These are phyloP conservation scores for Pseudozyma tsukubaensis DNA, from an alignment of 1,284 basidiomycete species.

Conservation along the genomic window DNA sequence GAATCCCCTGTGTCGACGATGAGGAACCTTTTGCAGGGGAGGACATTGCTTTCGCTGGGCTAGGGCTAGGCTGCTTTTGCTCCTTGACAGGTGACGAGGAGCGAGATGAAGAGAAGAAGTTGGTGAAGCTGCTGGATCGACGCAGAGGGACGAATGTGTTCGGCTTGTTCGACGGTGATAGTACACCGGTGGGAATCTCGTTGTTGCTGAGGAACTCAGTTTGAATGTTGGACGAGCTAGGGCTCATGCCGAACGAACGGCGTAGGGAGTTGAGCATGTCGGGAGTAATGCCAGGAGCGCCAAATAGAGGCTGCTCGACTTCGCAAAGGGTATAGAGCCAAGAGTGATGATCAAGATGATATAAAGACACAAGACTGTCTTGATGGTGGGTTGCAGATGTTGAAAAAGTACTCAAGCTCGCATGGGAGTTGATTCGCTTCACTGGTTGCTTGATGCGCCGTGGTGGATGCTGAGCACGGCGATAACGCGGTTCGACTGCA, in stretches of 20 bases:
- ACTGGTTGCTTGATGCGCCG: too few relatives aligned
- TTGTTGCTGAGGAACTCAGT: slow-evolving; percentile 12
- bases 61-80: not conserved
- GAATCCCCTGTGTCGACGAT: not conserved
- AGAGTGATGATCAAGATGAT: not conserved
- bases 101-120: slow-evolving; percentile 43
- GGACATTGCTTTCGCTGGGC: slow-evolving; percentile 2
- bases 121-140: slow-evolving; percentile 46
- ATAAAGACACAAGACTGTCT: not conserved
- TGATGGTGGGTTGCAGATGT: not conserved
- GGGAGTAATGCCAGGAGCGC: not conserved
- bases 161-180: slow-evolving; percentile 37
- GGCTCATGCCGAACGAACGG: slow-evolving; percentile 51
- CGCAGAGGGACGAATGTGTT: slow-evolving; percentile 44
- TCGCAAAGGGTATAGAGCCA: not conserved
- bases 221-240: slow-evolving; percentile 27
- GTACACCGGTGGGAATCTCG: slow-evolving; percentile 10
- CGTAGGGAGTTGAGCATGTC: slow-evolving; percentile 42
- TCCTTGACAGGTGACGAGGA: slow-evolving; percentile 33
- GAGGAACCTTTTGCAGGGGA: slow-evolving; percentile 21
- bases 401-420: too few relatives aligned
- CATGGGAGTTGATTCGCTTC: too few relatives aligned
- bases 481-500: too few relatives aligned
- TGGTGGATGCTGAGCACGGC: too few relatives aligned
- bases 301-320: slow-evolving; percentile 4